Percentiles rank a stretch among this genome's conserved stretches.
Evolutionary conservation across 1,284 basidiomycete species (phyloP).

Genomic region (Ceratobasidium sp.): DNA sequence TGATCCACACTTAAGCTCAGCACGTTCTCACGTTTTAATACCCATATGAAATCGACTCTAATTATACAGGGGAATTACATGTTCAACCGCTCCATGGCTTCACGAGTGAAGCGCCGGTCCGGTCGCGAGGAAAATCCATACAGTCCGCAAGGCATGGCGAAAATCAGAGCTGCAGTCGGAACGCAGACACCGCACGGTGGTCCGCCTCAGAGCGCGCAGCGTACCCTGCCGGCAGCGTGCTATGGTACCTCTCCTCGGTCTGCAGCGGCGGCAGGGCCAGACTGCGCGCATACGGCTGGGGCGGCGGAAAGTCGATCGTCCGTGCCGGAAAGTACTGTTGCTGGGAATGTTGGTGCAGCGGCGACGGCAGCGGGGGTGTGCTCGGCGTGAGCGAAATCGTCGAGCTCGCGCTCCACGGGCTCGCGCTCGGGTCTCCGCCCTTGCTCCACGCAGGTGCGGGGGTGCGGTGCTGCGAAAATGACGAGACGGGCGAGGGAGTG

Average conservation of each 20-base stretch:
- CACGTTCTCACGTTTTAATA: slow-evolving; percentile 16
- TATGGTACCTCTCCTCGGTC: background rate
- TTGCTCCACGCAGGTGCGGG: slow-evolving; percentile 11
- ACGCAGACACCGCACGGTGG: slow-evolving; percentile 31
- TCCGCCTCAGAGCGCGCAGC: slow-evolving; percentile 17
- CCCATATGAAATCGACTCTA: background rate
- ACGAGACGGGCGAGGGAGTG: slow-evolving; percentile 35
- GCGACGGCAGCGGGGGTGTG: slow-evolving; percentile 30
- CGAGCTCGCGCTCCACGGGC: slow-evolving; percentile 30
- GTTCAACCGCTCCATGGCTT: slow-evolving; percentile 38
- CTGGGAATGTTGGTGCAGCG: slow-evolving; percentile 10
- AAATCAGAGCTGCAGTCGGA: slow-evolving; percentile 25
- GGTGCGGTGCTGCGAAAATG: slow-evolving; percentile 33
- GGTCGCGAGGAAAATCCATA: slow-evolving; percentile 16
- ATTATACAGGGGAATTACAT: slow-evolving; percentile 21
- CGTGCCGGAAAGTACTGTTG: background rate
- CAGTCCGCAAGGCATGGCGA: background rate
- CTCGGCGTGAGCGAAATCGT: slow-evolving; percentile 21
- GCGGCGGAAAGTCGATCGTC: background rate
- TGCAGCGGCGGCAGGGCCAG: background rate
- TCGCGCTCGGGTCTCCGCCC: slow-evolving; percentile 14
- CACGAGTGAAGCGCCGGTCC: slow-evolving; percentile 38
- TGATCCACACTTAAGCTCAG: background rate
- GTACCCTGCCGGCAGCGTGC: background rate
- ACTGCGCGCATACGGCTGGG: background rate